Base-by-base conservation (phyloP, 306 rosid genomes). In the Glycine latifolia region DNA sequence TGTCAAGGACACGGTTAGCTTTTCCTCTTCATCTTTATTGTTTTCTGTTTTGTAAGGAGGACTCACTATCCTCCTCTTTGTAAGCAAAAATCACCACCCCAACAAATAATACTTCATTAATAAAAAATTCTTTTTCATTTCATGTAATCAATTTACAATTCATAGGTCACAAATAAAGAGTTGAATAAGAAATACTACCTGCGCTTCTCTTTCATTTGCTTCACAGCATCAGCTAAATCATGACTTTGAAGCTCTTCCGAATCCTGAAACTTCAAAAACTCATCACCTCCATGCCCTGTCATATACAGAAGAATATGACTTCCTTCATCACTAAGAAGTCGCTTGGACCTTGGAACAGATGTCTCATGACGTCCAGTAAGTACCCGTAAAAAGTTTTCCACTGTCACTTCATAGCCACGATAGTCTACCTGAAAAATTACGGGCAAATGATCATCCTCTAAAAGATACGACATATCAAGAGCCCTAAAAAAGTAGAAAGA, bases 221-320 rank as follows among this genome's bases (percentile, higher is more conserved):
- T 91, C 61, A 95, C 98, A 60, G 90, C 99, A 90, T 95, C 99
- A 67, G 99, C 99, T 80, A 95, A 91, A 88, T 95, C 99, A 62
- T 91, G 99, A 90, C 99, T 95, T 69, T 95, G 99, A 81, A 95
- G 99, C 90, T 95, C 99, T 85, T 95, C 99, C 0, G 95, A 87
- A 86, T 95, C 99, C 80, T 95, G 99, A 85, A 95, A 95, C 86
- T 95, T 95, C 88, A 95, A 86, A 89, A 95, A 95, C 67, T 93
- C 98, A 86, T 93, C 98, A 77, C 99, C 99, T 14, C 99, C 99
- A 71, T 95, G 99, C 67, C 99, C 99, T 0, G 99, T 95, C 99
- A 95, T 95, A 77, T 95, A 95, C 68, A 95, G 82, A 72, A 93
- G 93, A 81, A 95, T 90, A 87, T 95, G 99, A 86, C 99, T 95